Evolutionary conservation across 495 filamentous ascomycete species (phyloP), one percentile per base, ranked within the genome.

Genomic region (Penicillium lagena): DNA sequence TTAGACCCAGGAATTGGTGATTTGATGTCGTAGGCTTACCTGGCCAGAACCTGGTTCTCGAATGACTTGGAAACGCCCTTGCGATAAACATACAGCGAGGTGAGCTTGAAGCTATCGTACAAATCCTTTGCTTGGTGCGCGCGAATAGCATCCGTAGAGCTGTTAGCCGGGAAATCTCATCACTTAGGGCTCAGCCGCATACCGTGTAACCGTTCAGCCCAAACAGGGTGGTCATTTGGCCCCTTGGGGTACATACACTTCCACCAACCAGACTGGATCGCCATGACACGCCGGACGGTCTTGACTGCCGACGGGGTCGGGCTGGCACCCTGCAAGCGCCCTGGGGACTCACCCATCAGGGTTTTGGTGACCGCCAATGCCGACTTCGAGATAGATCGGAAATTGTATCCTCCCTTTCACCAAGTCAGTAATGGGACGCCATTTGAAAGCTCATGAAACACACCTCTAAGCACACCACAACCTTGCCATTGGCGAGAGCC

Each of bases 281-380:
- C 64, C 46, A 75, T 72, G 7, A 86, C 82, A 14, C 62, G 65
- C 37, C 76, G 60, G 5, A 83, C 69, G 11, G 71, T 71, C 6
- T 66, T 55, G 3, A 77, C 62, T 10, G 70, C 79, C n/a, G 53
- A 28, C 12, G 58, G 54, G 0, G 77, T 69, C 7, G 79, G 67
- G 7, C 55, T 50, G 2, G 60, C 66, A 1, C 68, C 67, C 66
- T 76, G 56, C n/a, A 87, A 62, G 39, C 84, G 75, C 39, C 87
- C 87, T 2, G 93, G 93, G 7, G 90, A 86, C 50, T 99, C 89
- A 13, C 94, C 90, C 85, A 97, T 95, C 9, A 99, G 71, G 10
- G 90, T 95, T 49, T 83, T 82, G 0, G 88, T 90, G 4, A 99
- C 94, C 2, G 90, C 89, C 2, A 96, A 68, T 10, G 93, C 93